Conservation (phyloP, 1,284 basidiomycete species). For the Pisolithus thermaeus region DNA sequence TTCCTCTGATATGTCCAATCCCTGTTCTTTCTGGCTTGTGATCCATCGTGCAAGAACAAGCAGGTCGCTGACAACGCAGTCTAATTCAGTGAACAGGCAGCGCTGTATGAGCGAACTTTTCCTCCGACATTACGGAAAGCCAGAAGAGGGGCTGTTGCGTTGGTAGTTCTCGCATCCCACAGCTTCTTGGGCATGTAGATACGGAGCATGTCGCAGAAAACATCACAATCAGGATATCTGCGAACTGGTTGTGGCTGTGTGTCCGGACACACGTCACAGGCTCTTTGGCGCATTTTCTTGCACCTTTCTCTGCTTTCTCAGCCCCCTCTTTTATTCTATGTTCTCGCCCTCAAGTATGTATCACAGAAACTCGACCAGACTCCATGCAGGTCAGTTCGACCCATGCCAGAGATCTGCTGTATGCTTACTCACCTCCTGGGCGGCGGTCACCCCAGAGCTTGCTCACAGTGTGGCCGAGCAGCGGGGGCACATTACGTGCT, state of each 20-base stretch:
- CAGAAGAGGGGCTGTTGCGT: not conserved
- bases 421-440: conserved; percentile 45
- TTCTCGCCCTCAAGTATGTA: conserved; percentile 48
- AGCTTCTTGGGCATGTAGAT: conserved; percentile 87
- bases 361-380: conserved; percentile 90
- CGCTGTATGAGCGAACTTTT: too few species aligned
- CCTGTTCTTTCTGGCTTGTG: conserved; percentile 7
- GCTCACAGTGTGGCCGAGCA: conserved; percentile 89
- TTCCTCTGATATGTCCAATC: not conserved
- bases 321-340: conserved; percentile 1
- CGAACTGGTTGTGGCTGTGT: conserved; percentile 14
- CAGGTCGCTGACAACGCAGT: too few species aligned
- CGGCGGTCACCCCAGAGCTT: conserved; percentile 95
- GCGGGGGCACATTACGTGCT: conserved; percentile 60
- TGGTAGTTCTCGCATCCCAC: conserved; percentile 72
- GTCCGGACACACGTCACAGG: not conserved
- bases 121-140: too few species aligned
- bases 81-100: too few species aligned
- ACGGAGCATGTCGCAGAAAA: conserved; percentile 96
- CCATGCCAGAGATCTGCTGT: not conserved
- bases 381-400: conserved; percentile 76
- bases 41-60: not conserved
- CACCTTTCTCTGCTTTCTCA: conserved; percentile 26
- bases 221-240: conserved; percentile 61
- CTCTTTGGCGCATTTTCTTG: not conserved